Evolutionary conservation across 2,329 filamentous ascomycete species (phyloP).

Genomic region (Colletotrichum sp.): DNA sequence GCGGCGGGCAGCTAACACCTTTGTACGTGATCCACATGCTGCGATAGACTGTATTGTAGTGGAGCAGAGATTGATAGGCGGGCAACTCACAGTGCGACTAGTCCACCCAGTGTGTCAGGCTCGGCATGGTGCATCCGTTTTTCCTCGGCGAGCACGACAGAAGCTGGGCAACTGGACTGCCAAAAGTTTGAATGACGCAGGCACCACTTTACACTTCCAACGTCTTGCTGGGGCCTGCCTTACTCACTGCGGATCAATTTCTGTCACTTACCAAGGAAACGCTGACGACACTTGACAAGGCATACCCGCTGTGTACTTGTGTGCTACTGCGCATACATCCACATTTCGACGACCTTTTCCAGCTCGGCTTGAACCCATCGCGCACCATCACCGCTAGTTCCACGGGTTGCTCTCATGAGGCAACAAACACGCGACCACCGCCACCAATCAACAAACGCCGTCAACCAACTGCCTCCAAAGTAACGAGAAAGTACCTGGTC

Average conservation of each 20-base stretch:
- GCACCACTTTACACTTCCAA: constrained; percentile 2
- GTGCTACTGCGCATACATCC: not conserved
- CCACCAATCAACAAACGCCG: not conserved
- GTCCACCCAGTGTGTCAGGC: constrained; percentile 5
- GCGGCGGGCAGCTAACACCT: not conserved
- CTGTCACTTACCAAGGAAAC: not conserved
- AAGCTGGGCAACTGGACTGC: not conserved
- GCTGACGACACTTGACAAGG: not conserved
- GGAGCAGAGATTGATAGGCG: not conserved
- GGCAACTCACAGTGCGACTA: not conserved
- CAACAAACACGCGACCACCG: not conserved
- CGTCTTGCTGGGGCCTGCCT: not conserved
- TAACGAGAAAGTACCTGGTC: not conserved
- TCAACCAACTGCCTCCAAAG: not conserved
- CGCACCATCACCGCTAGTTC: not conserved
- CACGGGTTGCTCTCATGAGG: not conserved
- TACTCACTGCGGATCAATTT: not conserved
- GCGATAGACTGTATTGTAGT: not conserved
- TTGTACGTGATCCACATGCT: not conserved
- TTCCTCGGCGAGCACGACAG: not conserved
- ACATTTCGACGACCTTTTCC: not conserved
- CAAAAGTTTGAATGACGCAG: constrained; percentile 3
- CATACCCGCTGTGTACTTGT: not conserved
- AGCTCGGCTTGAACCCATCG: not conserved
- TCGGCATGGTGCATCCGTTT: constrained; percentile 11